Base-by-base conservation (phyloP, 768 basidiomycete genomes). In the Rhodotorula babjevae region DNA sequence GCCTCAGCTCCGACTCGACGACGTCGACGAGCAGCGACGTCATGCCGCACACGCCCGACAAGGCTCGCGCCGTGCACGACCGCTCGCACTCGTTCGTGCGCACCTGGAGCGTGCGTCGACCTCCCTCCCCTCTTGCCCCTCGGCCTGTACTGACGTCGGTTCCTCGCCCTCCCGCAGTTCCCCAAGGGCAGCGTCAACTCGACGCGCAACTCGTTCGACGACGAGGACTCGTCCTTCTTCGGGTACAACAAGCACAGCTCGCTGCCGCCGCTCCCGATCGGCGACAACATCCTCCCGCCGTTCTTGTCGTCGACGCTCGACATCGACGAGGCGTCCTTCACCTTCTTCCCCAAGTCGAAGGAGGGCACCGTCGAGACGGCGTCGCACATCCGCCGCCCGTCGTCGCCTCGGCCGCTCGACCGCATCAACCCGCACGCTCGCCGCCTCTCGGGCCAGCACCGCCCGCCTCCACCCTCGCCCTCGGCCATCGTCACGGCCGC, bases 181-280 rank as follows among this genome's bases (percentile, higher is more conserved):
- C 74, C 74, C 18, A 66, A 67, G 47, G 71, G 71, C 52, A 72
- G 68, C 55, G 53, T 72, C 42, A 68, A 60, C 52, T 69, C 71
- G 53, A 59, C 65, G 0, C 71, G 71, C 27, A 36, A 61, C n/a
- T 72, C 71, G 47, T 36, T 67, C 63, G 74, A 76, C 27, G 75
- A 72, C 27, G 73, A 74, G 14, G 75, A 76, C 57, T 57, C 58
- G 55, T 49, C 63, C 8, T 76, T 76, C 69, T 76, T 76, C 53
- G 72, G 71, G 36, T 67, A 70, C 75, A 68, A 73, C 66, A 73
- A 72, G 65, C 75, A 76, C 76, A 65, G 68, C 62, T 76, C 76
- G 42, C 72, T 76, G 14, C 72, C 76, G 19, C 61, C 76, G 2
- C 76, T 71, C 2, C 76, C 72, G 2, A 65, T 73, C 62, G 56